A percentile compares a stretch with the other conserved stretches of the same genome.
Evolutionary conservation across 1,284 basidiomycete species (phyloP).

Genomic region (Pseudozyma pruni): DNA sequence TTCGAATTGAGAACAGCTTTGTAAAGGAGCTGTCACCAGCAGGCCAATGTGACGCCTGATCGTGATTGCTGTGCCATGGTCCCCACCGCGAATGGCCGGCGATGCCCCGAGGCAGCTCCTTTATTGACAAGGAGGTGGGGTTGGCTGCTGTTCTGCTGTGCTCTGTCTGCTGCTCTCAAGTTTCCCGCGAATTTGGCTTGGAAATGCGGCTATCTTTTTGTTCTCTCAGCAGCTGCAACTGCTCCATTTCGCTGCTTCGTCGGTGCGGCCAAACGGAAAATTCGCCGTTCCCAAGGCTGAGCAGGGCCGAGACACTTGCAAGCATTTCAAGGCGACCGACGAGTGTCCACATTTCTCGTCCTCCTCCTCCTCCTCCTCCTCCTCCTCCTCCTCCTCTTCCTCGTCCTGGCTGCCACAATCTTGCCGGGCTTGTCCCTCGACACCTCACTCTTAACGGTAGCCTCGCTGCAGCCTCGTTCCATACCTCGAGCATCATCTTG

Average conservation of each 20-base stretch:
- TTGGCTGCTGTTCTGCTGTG: neutral
- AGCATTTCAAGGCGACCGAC: conserved; percentile 7
- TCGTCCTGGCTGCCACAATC: neutral
- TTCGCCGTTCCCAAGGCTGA: conserved; percentile 9
- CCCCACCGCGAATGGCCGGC: neutral
- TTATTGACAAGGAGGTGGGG: neutral
- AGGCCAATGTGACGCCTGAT: no score
- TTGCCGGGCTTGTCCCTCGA: neutral
- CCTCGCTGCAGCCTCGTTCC: no score
- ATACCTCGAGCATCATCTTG: no score
- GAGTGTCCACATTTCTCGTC: conserved; percentile 33
- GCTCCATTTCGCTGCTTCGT: conserved; percentile 22
- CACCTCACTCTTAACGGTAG: no score
- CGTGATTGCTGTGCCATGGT: neutral
- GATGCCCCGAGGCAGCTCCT: conserved; percentile 13
- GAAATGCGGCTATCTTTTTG: no score
- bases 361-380: neutral
- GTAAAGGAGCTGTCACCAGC: no score
- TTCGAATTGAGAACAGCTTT: no score
- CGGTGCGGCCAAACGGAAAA: conserved; percentile 16
- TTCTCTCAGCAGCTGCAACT: no score
- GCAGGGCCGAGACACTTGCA: neutral
- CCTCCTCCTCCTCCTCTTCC: neutral
- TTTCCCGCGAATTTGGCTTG: no score
- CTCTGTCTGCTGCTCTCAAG: no score